These are phyloP conservation scores for Amaranthus tricolor DNA, from an alignment of 179 eudicot species.

Conservation along the genomic window DNA sequence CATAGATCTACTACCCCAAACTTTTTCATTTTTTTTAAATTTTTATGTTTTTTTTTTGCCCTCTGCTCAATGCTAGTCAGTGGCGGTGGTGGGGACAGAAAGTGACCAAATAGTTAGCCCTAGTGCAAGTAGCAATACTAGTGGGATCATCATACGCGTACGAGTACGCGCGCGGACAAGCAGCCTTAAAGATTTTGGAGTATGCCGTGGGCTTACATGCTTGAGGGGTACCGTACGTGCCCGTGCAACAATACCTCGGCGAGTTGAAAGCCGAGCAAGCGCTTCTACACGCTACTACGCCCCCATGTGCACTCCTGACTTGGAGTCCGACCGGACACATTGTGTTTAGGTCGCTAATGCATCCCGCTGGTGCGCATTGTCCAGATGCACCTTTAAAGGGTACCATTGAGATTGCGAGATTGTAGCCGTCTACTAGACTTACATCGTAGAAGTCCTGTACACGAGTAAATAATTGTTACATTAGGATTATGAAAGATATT, in stretches of 20 bases:
- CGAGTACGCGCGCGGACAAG: conserved; percentile 91
- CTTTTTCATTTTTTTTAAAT: neutral
- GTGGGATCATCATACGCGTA: conserved; percentile 99
- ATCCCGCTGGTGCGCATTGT: conserved; percentile 69
- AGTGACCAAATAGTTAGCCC: conserved; percentile 72
- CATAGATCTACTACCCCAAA: neutral
- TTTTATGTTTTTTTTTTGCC: neutral
- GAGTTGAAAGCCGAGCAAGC: conserved; percentile 89
- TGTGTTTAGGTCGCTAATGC: conserved; percentile 76
- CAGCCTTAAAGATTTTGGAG: conserved; percentile 78
- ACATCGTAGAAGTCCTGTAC: conserved; percentile 85
- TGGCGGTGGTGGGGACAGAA: conserved; percentile 73
- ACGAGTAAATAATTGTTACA: neutral
- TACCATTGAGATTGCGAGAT: conserved; percentile 68
- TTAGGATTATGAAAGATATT: neutral
- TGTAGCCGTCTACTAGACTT: conserved; percentile 91
- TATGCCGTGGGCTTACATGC: conserved; percentile 83
- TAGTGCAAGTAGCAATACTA: conserved; percentile 82
- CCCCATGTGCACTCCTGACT: conserved; percentile 54
- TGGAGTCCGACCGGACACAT: conserved; percentile 95
- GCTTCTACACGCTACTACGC: conserved; percentile 85
- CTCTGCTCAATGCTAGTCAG: neutral
- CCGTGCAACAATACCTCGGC: conserved; percentile 88
- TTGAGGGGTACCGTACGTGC: conserved; percentile 75
- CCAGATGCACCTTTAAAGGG: conserved; percentile 67